These are phyloP conservation scores for Metschnikowia cerradonensis DNA, from an alignment of 805 yeast species.

Conservation along the genomic window DNA sequence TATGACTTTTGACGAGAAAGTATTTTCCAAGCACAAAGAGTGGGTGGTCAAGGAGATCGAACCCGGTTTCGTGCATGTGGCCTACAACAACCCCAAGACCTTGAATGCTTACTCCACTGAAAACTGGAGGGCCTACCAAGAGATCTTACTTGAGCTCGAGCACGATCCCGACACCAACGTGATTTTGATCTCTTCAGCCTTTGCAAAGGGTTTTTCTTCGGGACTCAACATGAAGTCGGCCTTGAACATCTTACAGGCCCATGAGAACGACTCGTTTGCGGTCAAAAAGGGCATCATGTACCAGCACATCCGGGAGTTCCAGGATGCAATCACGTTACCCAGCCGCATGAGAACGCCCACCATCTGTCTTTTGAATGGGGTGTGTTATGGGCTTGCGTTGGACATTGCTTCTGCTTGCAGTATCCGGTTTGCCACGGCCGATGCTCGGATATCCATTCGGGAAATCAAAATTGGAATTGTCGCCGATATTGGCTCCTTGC, in stretches of 20 bases:
- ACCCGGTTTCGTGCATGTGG: slow-evolving; percentile 51
- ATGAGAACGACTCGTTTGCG: slow-evolving; percentile 10
- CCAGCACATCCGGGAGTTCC: slow-evolving; percentile 52
- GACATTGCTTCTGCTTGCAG: slow-evolving; percentile 60
- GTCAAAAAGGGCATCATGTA: slow-evolving; percentile 27
- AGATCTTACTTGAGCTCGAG: slow-evolving; percentile 45
- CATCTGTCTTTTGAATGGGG: slow-evolving; percentile 63
- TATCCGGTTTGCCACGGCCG: slow-evolving; percentile 53
- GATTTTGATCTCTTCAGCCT: slow-evolving; percentile 52
- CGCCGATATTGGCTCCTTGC: slow-evolving; percentile 77
- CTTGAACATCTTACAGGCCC: slow-evolving; percentile 7
- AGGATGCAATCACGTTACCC: slow-evolving; percentile 49
- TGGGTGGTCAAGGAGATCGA: slow-evolving; percentile 41
- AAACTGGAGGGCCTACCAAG: slow-evolving; percentile 56
- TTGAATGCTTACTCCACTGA: slow-evolving; percentile 55
- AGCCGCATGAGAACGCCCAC: slow-evolving; percentile 54
- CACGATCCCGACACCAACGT: slow-evolving; percentile 43
- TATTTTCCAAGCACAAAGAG: slow-evolving; percentile 10
- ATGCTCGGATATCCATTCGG: slow-evolving; percentile 53
- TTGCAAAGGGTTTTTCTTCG: slow-evolving; percentile 54
- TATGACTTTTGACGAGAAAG: slow-evolving; percentile 9
- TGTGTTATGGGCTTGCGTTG: slow-evolving; percentile 60
- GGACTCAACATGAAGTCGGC: slow-evolving; percentile 57
- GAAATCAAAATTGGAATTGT: slow-evolving; percentile 72
- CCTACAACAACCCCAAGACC: slow-evolving; percentile 56